Evolutionary conservation across 2,329 filamentous ascomycete species (phyloP).

Genomic region (Pseudocercospora crystallina): DNA sequence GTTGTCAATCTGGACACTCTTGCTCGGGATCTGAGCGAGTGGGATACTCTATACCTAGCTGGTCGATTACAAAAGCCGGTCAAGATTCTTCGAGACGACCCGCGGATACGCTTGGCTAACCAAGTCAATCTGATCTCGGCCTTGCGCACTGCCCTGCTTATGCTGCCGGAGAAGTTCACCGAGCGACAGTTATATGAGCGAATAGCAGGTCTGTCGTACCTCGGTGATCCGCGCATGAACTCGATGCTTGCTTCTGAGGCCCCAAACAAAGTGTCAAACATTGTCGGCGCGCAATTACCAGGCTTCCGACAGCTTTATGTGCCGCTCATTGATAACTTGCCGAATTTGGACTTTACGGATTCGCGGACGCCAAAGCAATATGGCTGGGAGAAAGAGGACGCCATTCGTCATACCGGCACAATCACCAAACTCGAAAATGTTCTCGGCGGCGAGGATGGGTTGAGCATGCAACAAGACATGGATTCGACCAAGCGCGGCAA

Average conservation of each 20-base stretch:
- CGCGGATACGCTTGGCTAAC: conserved; percentile 87
- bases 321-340: conserved; percentile 83
- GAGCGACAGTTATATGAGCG: conserved; percentile 86
- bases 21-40: conserved; percentile 79
- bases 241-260: conserved; percentile 69
- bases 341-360: conserved; percentile 79
- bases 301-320: conserved; percentile 92
- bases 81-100: conserved; percentile 94
- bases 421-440: conserved; percentile 58
- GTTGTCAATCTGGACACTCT: conserved; percentile 93
- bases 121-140: conserved; percentile 94
- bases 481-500: conserved; percentile 86
- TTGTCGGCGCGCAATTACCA: conserved; percentile 84
- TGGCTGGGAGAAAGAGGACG: conserved; percentile 40
- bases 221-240: conserved; percentile 94
- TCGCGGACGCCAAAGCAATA: conserved; percentile 52
- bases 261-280: conserved; percentile 88
- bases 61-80: conserved; percentile 95
- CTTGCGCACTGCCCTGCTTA: conserved; percentile 80
- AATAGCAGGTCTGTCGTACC: conserved; percentile 88
- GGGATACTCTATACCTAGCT: conserved; percentile 95
- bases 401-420: conserved; percentile 36
- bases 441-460: conserved; percentile 57
- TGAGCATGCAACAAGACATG: conserved; percentile 83
- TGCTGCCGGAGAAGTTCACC: conserved; percentile 80